phyloP scores from a whole-genome alignment of 192 early-diverging fungal genomes.

The Backusella tarrabulga region DNA sequence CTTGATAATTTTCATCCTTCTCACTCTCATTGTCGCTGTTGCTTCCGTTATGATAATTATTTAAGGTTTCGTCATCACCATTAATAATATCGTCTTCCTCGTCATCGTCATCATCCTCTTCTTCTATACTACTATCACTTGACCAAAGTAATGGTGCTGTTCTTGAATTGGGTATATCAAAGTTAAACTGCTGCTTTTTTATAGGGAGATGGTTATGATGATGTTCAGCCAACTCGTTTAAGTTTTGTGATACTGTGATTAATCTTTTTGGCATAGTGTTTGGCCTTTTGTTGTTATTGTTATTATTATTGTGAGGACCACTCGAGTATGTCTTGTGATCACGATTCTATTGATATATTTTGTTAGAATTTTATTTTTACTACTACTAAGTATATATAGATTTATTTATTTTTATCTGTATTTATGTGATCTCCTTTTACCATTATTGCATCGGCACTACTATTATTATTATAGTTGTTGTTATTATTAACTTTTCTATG shows the following conservation, averaged over 20 bases:
- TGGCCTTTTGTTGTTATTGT: not conserved
- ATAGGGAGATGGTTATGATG: slow-evolving; percentile 7
- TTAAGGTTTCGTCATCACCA: not conserved
- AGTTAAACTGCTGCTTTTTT: not conserved
- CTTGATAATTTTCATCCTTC: not conserved
- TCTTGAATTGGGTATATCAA: not conserved
- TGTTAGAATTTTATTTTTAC: not conserved
- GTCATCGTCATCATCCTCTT: not conserved
- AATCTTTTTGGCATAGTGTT: not conserved
- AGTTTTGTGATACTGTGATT: not conserved
- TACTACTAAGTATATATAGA: not conserved
- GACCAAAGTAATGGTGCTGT: slow-evolving; percentile 11
- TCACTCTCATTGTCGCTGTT: not conserved
- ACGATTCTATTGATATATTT: not conserved
- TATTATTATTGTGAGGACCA: not conserved
- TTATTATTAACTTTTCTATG: not conserved
- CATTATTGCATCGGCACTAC: not conserved
- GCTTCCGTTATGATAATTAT: not conserved
- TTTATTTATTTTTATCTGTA: not conserved
- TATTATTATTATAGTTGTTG: not conserved
- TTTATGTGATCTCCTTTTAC: not conserved
- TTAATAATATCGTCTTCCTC: not conserved
- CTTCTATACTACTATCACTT: slow-evolving; percentile 3
- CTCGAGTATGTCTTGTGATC: not conserved
- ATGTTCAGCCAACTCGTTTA: slow-evolving; percentile 2